phyloP scores from a whole-genome alignment of 768 basidiomycete genomes.

The Mycena galopus region DNA sequence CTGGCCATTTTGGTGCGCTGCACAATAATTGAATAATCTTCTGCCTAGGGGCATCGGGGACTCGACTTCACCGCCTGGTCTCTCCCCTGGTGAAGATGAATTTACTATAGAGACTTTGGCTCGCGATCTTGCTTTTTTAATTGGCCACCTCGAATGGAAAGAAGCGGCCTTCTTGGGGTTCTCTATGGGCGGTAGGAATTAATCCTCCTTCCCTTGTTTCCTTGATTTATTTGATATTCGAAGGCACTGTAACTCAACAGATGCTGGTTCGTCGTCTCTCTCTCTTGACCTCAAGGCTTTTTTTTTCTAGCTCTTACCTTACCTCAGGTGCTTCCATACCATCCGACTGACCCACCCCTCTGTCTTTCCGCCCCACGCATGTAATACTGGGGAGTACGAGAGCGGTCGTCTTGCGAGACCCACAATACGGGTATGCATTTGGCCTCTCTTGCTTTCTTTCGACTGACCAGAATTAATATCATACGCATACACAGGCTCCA shows the following conservation, averaged over 20 bases:
- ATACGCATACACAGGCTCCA: slow-evolving; percentile 1
- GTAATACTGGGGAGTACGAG: slow-evolving; percentile 39
- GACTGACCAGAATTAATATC: not conserved
- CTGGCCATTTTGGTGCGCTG: not conserved
- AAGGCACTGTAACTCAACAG: slow-evolving; percentile 44
- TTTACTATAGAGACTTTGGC: slow-evolving; percentile 45
- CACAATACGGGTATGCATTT: slow-evolving; percentile 16
- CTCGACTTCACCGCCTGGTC: slow-evolving; percentile 33
- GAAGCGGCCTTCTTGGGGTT: slow-evolving; percentile 45
- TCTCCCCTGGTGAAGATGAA: slow-evolving; percentile 33
- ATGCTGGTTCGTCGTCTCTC: slow-evolving; percentile 29
- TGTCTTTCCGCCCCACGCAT: slow-evolving; percentile 45
- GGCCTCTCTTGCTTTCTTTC: not conserved
- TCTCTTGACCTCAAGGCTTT: not conserved
- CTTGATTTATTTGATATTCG: not conserved
- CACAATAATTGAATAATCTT: not conserved
- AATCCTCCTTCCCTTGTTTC: not conserved
- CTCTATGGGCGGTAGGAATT: slow-evolving; percentile 46
- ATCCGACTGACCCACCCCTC: slow-evolving; percentile 33
- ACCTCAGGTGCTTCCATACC: slow-evolving; percentile 39
- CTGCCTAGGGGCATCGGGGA: slow-evolving; percentile 43
- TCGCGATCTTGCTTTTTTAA: slow-evolving; percentile 42
- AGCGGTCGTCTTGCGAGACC: slow-evolving; percentile 32
- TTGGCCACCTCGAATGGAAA: slow-evolving; percentile 41
- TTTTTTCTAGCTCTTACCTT: not conserved